These are phyloP conservation scores for Monilinia laxa DNA, from an alignment of 2,329 filamentous ascomycete species.

Conservation along the genomic window DNA sequence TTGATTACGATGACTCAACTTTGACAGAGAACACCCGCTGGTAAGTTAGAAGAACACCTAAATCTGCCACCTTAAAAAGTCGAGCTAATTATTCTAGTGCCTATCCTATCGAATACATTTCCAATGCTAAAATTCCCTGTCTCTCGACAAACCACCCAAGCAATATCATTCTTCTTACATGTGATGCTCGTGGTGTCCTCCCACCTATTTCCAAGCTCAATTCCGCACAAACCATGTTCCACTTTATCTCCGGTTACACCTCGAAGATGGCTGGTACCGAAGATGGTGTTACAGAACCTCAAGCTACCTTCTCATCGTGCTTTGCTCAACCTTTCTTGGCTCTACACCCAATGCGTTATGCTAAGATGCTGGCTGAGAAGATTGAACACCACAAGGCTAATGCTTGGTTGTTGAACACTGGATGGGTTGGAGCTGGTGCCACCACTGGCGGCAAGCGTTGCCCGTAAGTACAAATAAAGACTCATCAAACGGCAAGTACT, in stretches of 20 bases:
- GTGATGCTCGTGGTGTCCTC: constrained; percentile 94
- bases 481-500: constrained; percentile 16
- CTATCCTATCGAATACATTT: constrained; percentile 98
- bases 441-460: constrained; percentile 93
- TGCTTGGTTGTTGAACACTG: constrained; percentile 98
- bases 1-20: constrained; percentile 94
- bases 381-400: constrained; percentile 93
- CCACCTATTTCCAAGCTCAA: constrained; percentile 97
- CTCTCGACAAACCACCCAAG: constrained; percentile 80
- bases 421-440: constrained; percentile 91
- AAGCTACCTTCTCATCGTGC: constrained; percentile 98
- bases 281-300: constrained; percentile 92
- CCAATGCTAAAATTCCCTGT: constrained; percentile 98
- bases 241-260: constrained; percentile 99
- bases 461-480: constrained; percentile 50
- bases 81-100: constrained; percentile 48
- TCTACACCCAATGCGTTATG: constrained; percentile 98
- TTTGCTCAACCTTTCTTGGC: constrained; percentile 99
- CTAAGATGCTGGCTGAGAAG: constrained; percentile 97
- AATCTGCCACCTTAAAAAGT: neutral
- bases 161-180: constrained; percentile 98
- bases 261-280: constrained; percentile 99
- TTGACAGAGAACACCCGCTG: constrained; percentile 98
- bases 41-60: constrained; percentile 2
- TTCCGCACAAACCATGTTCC: constrained; percentile 97